A percentile compares a stretch with the other conserved stretches of the same genome.
phyloP scores from a whole-genome alignment of 78 protist species.

The Polysphondylium violaceum region DNA sequence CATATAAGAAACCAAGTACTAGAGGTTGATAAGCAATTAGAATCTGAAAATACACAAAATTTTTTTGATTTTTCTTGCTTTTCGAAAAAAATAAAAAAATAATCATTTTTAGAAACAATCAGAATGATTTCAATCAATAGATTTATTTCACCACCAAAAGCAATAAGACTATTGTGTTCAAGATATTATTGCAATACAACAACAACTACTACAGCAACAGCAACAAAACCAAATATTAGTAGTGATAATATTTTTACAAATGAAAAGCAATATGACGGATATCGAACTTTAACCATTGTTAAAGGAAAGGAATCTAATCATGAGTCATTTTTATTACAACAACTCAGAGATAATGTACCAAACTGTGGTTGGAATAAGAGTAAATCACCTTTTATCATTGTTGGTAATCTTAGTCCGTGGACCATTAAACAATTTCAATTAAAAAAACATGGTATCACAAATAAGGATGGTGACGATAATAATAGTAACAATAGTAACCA shows the following conservation, averaged over 20 bases:
- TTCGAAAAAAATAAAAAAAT: too few relatives aligned
- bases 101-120: too few relatives aligned
- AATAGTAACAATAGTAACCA: not conserved
- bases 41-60: too few relatives aligned
- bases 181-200: too few relatives aligned
- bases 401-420: not conserved
- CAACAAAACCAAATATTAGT: too few relatives aligned
- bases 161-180: too few relatives aligned
- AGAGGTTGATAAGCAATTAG: too few relatives aligned
- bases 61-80: too few relatives aligned
- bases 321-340: not conserved
- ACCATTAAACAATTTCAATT: not conserved
- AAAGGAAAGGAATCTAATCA: not conserved
- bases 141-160: too few relatives aligned
- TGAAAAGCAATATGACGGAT: not conserved
- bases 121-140: too few relatives aligned
- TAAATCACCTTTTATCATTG: not conserved
- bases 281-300: conserved; percentile 5
- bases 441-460: not conserved
- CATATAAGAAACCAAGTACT: too few relatives aligned
- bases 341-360: not conserved
- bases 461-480: not conserved
- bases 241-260: conserved; percentile 1
- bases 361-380: conserved; percentile 17
- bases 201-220: too few relatives aligned